Evolutionary conservation across 2,329 filamentous ascomycete species (phyloP).

Genomic region (Penicillium sp.): DNA sequence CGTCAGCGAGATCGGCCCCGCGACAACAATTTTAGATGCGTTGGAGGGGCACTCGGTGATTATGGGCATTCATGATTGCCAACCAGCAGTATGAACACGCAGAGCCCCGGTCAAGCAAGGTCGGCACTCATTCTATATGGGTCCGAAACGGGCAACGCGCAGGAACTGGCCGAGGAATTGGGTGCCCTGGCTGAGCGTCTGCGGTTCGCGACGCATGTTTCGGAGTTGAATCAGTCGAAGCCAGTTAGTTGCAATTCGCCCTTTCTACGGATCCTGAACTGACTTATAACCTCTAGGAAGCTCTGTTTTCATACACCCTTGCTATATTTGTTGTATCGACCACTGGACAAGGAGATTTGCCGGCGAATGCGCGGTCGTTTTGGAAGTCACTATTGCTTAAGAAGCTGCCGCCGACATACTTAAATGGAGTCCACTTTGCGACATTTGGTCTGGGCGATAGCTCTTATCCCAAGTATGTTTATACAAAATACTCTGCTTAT

Average conservation of each 20-base stretch:
- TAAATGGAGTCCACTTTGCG: conserved; percentile 66
- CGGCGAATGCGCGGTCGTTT: conserved; percentile 71
- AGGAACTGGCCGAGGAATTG: conserved; percentile 84
- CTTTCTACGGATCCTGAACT: neutral
- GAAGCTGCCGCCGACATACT: conserved; percentile 65
- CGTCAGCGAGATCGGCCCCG: conserved; percentile 26
- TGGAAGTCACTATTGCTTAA: conserved; percentile 82
- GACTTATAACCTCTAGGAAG: conserved; percentile 22
- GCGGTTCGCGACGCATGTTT: conserved; percentile 69
- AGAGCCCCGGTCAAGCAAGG: conserved; percentile 24
- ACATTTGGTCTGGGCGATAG: conserved; percentile 91
- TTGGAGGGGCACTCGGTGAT: conserved; percentile 19
- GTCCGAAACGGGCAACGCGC: conserved; percentile 89
- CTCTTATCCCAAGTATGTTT: conserved; percentile 76
- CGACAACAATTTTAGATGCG: conserved; percentile 13
- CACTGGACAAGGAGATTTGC: conserved; percentile 90
- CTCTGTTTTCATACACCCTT: conserved; percentile 33
- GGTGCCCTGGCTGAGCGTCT: conserved; percentile 68
- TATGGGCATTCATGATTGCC: too few species aligned
- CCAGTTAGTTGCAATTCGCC: conserved; percentile 54
- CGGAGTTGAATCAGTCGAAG: conserved; percentile 70
- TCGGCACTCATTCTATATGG: conserved; percentile 76
- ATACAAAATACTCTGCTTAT: neutral
- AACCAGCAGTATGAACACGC: conserved; percentile 24
- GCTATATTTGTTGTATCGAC: conserved; percentile 78